Evolutionary conservation across 31 red algal species (phyloP).

Genomic region (Odonthalia washingtoniensis): DNA sequence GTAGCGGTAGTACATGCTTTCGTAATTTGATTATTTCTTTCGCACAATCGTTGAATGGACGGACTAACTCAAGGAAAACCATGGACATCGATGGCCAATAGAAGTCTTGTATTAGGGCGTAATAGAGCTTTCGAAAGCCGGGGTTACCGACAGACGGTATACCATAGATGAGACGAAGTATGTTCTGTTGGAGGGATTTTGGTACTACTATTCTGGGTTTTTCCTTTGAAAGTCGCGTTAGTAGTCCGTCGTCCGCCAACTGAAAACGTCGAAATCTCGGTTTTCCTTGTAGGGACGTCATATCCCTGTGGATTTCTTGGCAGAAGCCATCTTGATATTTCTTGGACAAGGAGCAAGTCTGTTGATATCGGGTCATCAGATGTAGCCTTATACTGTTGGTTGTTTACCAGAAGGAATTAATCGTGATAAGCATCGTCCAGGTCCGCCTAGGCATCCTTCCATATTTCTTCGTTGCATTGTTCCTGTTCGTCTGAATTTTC

Average conservation of each 20-base stretch:
- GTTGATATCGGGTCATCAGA: background rate
- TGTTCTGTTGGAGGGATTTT: background rate
- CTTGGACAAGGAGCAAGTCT: background rate
- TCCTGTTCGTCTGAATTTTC: too few species aligned
- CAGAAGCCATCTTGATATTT: background rate
- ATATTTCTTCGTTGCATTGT: background rate
- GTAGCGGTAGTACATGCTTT: background rate
- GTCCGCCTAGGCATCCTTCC: background rate
- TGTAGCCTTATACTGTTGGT: background rate
- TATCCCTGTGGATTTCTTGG: background rate
- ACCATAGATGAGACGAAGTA: background rate
- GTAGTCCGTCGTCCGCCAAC: background rate
- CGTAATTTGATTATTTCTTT: conserved; percentile 1
- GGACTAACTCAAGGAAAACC: background rate
- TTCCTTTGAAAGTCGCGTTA: background rate
- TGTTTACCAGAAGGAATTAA: too few species aligned
- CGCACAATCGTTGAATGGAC: background rate
- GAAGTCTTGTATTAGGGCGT: background rate
- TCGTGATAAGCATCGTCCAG: background rate
- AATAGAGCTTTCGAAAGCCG: background rate
- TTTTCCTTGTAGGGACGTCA: background rate
- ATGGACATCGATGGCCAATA: conserved; percentile 21
- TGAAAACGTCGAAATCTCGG: background rate
- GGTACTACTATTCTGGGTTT: conserved; percentile 27
- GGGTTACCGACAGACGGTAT: background rate